Conservation (phyloP, 306 rosid species). For the Sophora flavescens region DNA sequence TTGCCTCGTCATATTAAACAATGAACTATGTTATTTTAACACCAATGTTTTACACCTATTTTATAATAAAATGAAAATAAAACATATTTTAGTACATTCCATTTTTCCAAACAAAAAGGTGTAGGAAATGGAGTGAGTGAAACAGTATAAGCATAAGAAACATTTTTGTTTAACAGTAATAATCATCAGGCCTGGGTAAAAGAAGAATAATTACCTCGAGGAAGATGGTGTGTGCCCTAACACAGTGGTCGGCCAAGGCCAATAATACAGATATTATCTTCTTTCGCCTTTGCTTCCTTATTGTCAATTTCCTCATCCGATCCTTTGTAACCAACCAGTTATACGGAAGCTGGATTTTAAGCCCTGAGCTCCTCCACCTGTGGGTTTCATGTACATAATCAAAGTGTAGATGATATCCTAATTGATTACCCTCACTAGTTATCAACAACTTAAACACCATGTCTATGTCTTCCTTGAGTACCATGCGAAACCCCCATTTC, state of each 20-base stretch:
- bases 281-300: neutral
- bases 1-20: neutral
- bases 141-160: no score
- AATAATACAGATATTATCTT: neutral
- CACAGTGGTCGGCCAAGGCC: neutral
- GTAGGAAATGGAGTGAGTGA: no score
- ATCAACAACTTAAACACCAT: no score
- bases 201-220: neutral
- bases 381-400: neutral
- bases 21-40: neutral
- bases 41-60: no score
- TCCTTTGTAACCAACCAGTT: slow-evolving; percentile 8
- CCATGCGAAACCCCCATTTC: neutral
- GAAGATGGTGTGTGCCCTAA: neutral
- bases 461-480: neutral
- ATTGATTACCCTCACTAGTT: no score
- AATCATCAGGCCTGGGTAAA: neutral
- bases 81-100: no score
- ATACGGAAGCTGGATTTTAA: neutral
- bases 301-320: slow-evolving; percentile 3
- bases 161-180: neutral
- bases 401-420: neutral
- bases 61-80: no score
- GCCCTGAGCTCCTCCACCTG: neutral
- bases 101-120: no score